Evolutionary conservation across 2,329 filamentous ascomycete species (phyloP).

Genomic region (Trichoderma hamatum): DNA sequence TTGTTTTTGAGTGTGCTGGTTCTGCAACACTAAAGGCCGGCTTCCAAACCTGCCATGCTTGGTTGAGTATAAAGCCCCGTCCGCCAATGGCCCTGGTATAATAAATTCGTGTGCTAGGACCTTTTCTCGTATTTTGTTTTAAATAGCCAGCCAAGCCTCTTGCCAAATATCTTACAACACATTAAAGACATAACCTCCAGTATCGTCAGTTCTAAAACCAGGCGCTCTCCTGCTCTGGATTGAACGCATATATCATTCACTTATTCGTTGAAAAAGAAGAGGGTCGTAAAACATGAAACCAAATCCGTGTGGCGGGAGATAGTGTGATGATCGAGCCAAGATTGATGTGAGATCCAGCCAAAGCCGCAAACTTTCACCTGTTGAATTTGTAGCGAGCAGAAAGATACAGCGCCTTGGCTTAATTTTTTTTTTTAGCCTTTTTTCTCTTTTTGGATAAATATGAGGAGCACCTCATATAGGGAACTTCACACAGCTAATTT

Average conservation of each 20-base stretch:
- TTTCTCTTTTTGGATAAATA: neutral
- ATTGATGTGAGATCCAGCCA: neutral
- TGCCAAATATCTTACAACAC: constrained; percentile 10
- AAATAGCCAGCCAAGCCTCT: neutral
- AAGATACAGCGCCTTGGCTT: neutral
- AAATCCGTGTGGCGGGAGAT: neutral
- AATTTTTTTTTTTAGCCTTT: neutral
- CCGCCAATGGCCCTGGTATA: neutral
- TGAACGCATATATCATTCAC: neutral
- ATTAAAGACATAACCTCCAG: neutral
- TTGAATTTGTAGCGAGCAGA: neutral
- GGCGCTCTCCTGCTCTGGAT: neutral
- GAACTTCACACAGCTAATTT: neutral
- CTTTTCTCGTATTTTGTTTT: neutral
- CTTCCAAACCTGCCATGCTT: neutral
- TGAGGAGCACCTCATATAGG: neutral
- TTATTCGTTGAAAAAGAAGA: neutral
- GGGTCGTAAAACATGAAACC: neutral
- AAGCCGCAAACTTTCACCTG: neutral
- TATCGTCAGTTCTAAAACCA: constrained; percentile 1
- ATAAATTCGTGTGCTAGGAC: neutral
- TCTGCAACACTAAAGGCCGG: neutral
- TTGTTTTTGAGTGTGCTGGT: neutral
- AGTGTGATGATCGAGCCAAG: neutral
- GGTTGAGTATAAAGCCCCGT: neutral